Base-by-base conservation (phyloP, 2,329 filamentous ascomycete species). In the Juglanconis sp. region DNA sequence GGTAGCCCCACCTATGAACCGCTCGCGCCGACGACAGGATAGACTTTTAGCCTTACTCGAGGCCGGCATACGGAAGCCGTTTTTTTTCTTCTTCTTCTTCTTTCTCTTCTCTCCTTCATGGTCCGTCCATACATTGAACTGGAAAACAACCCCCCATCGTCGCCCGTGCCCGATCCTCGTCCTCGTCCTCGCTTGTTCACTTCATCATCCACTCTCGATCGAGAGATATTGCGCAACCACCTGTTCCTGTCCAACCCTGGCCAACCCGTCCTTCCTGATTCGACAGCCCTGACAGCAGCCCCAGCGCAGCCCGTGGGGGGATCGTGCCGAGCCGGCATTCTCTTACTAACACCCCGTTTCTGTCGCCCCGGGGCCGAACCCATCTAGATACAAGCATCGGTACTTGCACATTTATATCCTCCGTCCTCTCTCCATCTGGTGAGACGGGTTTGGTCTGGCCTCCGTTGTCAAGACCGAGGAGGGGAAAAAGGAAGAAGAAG, bases 141-240 rank as follows among this genome's bases (percentile, higher is more conserved):
- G 17, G 2, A 24, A 24, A 24, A 24, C 17, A 24, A 24, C 17
- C 17, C 17, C 17, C 8, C 5, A 17, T 17, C 40, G 5, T 46
- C 44, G n/a, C 15, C 44, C 15, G 17, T 24, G 17, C 17, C 17
- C 17, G 17, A 24, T 24, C 15, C 44, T 30, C 44, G 44, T 9
- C 53, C 36, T 56, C 61, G 44, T 44, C 48, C 40, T 63, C 36
- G 53, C 50, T 46, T 52, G 54, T 30, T 44, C 54, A n/a, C 53
- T 30, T 24, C n/a, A 11, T 10, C 46, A 38, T 48, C 61, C 61
- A 63, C 44, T 61, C 61, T 50, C 53, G n/a, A 50, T 55, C 40
- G 36, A 63, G 61, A 42, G 34, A 61, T 61, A 63, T 63, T 57
- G 61, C 61, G 61, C 61, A 44, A 63, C 59, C 57, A 34, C 24